Base-by-base conservation (phyloP, 306 rosid species). In the Glycine tomentella region DNA sequence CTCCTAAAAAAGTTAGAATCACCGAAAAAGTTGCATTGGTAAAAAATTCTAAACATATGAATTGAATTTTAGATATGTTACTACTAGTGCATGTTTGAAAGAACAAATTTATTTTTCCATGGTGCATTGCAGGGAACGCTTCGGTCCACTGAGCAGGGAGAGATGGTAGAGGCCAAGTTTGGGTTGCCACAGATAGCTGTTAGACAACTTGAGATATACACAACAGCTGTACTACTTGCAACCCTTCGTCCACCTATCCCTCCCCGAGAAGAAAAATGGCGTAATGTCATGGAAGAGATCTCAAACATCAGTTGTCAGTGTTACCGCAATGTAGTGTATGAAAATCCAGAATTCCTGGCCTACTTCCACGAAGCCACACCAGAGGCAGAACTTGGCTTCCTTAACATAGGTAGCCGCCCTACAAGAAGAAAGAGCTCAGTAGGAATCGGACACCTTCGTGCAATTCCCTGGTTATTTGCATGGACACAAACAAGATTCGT, bases 311-410 rank as follows among this genome's bases (percentile, higher is more conserved):
- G 98, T 69, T 87, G 95, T 84, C 84, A 92, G 78, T 87, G 90
- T 79, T 94, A 94, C 86, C 88, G 95, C 73, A 90, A 86, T 3
- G 85, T 90, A 45, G 98, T 91, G 33, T 95, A 95, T 8, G 97
- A 90, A 84, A 92, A 92, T 81, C 97, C 95, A 16, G 92, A 95
- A 64, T 92, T 95, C 86, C 90, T 95, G 74, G 50, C 93, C 34
- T 94, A 94, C 90, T 95, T 95, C 89, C 87, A 91, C 6, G 98
- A 95, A 87, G 97, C 97, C 78, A 95, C 97, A 17, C 98, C 98
- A 2, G 97, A 95, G 85, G 97, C 97, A 46, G 98, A 94, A 87
- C 98, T 94, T 62, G 98, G 97, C 71, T 94, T 82, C 91, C 98
- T 92, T 45, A 94, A 94, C 90, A 94, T 94, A 61, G 98, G 98